Evolutionary conservation across 2,329 filamentous ascomycete species (phyloP), one percentile per base, ranked within the genome.

Genomic region (Calonectria naviculata): DNA sequence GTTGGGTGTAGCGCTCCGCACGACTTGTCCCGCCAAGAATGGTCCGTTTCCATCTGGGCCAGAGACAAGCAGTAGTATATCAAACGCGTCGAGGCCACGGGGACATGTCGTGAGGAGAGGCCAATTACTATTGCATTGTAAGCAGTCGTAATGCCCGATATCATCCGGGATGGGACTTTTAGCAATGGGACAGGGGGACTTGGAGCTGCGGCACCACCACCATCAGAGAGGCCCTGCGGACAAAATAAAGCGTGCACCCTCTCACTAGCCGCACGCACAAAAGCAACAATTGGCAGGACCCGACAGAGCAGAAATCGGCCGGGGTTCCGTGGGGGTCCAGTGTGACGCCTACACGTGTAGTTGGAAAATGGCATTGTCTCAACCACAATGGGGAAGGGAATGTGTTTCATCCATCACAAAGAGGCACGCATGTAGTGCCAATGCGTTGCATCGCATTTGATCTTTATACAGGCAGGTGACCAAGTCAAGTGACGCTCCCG

Each of bases 181-280:
- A 52, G 36, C 24, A n/a, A 13, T 24, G 38, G 21, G 52, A 26
- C 21, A 26, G 6, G 31, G 52, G 42, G 21, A 36, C 34, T 9
- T 24, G 36, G 60, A 38, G 41, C 58, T 65, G 54, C 34, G 60
- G 56, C 49, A 38, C 60, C 56, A 47, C 65, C 66, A 12, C 31
- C 31, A 12, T 71, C 66, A 46, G 67, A 63, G 47, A 54, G 17
- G 10, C 4, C 17, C 26, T 29, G n/a, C 19, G 58, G 68, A 71
- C 65, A 68, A 68, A 71, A 71, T 71, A 71, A 68, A 49, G 8
- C 10, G 24, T n/a, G 26, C 68, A 61, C 15, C n/a, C 8, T 36
- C n/a, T n/a, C n/a, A 17, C 38, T 24, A 13, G 42, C 28, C 9
- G 9, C 29, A 28, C 41, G 38, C 58, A 38, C 24, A 47, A 29